Evolutionary conservation across 257 asterid genomes (phyloP).

Genomic region (Solanum gandarillasii): DNA sequence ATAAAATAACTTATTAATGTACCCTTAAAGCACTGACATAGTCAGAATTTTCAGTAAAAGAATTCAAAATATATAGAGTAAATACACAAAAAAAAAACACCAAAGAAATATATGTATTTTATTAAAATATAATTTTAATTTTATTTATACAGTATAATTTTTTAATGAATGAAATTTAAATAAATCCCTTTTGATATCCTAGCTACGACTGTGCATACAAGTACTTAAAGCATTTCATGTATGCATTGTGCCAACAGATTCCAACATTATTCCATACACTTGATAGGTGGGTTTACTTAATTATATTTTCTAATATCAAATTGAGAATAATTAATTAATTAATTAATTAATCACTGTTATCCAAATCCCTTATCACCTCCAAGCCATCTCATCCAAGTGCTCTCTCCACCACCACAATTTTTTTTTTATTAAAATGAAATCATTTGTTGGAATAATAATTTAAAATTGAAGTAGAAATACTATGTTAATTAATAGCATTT

Average conservation of each 20-base stretch:
- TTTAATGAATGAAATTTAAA: background rate
- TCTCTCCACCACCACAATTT: background rate
- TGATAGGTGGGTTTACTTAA: background rate
- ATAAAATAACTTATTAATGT: background rate
- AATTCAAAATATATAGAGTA: background rate
- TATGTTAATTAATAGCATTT: too few species aligned
- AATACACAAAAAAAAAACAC: background rate
- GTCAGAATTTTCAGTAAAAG: background rate
- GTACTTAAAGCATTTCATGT: background rate
- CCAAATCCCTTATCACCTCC: background rate
- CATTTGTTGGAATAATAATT: too few species aligned
- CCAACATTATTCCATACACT: background rate
- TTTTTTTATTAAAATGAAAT: background rate
- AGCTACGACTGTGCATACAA: background rate
- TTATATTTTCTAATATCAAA: background rate
- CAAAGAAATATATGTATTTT: background rate
- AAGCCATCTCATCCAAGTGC: background rate
- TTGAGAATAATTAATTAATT: background rate
- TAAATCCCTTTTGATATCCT: background rate
- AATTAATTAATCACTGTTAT: background rate
- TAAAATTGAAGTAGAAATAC: too few species aligned
- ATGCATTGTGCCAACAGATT: background rate
- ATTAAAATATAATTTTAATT: background rate
- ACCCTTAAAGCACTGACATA: background rate
- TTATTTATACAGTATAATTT: background rate